These are phyloP conservation scores for Pythium biforme DNA, from an alignment of 352 stramenopile species.

Conservation along the genomic window DNA sequence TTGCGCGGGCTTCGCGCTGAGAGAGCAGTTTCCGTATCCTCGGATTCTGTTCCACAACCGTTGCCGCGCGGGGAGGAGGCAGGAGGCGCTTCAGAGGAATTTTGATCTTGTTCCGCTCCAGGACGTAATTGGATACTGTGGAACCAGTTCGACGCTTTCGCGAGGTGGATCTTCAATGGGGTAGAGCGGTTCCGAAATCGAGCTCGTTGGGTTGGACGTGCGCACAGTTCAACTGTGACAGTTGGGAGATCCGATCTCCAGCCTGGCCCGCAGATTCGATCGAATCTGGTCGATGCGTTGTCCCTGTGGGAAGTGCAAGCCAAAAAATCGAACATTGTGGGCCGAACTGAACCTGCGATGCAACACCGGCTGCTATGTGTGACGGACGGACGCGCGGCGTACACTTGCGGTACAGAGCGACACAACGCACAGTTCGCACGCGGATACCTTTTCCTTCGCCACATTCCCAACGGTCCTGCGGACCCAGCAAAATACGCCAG, in stretches of 20 bases:
- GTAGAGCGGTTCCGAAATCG: slow-evolving; percentile 18
- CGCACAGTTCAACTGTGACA: neutral
- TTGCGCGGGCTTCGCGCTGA: neutral
- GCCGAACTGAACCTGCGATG: neutral
- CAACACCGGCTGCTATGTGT: neutral
- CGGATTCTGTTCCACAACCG: neutral
- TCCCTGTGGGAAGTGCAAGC: neutral
- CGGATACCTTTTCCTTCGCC: too few species aligned
- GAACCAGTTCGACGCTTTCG: neutral
- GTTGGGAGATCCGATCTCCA: neutral
- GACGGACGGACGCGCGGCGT: neutral
- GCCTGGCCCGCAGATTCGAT: neutral
- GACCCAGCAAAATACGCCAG: too few species aligned
- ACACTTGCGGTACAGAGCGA: neutral
- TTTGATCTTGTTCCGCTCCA: neutral
- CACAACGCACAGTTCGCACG: too few species aligned
- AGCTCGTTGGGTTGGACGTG: neutral
- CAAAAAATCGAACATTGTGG: slow-evolving; percentile 17
- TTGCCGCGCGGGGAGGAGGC: too few species aligned
- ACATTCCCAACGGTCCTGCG: too few species aligned
- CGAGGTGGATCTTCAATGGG: slow-evolving; percentile 14
- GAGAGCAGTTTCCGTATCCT: neutral
- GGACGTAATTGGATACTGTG: neutral
- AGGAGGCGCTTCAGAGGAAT: neutral
- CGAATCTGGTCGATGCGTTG: slow-evolving; percentile 7